Evolutionary conservation across 2,329 filamentous ascomycete species (phyloP), one percentile per base, ranked within the genome.

Genomic region (Acephala macrosclerotiorum): DNA sequence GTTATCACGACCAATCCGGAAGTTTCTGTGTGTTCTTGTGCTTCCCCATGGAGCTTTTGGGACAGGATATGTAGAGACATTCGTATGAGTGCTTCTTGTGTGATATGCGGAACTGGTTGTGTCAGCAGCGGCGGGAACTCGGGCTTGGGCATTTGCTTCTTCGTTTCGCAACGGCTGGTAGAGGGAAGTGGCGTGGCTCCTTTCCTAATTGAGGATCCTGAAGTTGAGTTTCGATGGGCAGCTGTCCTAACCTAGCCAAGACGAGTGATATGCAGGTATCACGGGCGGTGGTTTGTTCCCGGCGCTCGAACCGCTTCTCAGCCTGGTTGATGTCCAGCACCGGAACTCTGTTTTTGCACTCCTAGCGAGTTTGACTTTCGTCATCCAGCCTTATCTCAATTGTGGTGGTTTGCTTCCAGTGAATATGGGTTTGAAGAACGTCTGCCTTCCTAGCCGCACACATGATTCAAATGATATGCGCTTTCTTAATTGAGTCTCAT

Each of bases 381-480:
- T 18, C 38, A 7, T 16, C 49, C 49, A 53, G 25, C 49, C 9
- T 53, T n/a, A 11, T 33, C 25, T 16, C 6, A 3, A 7, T 11
- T 22, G 18, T 42, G n/a, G n/a, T 11, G 45, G 45, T 49, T 49
- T 49, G 45, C 45, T 49, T 49, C 25, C 25, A n/a, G 45, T 22
- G 45, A 18, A 18, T 18, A 47, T 22, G 45, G 25, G 1, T 6
- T 25, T 26, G 36, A 56, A 26, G 25, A 49, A 56, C 20, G 26
- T 12, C 18, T 4, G 3, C 26, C 9, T 33, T 55, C 14, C 33
- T 18, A 14, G 66, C 64, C 2, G 25, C 25, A 35, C 72, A 72
- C 68, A 69, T 73, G 70, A 71, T 66, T 70, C 62, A 58, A 63
- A 62, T 22, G 47, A 57, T 55, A 69, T 74, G 69, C 70, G 68